Evolutionary conservation across 805 yeast genomes (phyloP).

Genomic region (Lachancea thermotolerans): DNA sequence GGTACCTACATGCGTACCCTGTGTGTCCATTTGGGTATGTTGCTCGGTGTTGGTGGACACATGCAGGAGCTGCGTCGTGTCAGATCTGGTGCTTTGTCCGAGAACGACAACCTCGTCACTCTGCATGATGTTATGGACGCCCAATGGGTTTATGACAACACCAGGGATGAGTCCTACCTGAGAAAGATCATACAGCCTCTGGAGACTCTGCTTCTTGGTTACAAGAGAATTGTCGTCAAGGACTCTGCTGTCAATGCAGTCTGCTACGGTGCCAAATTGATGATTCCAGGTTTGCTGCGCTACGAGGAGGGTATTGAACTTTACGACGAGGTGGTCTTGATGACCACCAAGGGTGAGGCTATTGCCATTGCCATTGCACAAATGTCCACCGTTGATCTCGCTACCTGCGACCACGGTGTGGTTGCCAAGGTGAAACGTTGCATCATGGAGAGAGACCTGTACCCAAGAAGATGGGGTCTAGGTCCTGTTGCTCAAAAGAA

Average conservation of each 20-base stretch:
- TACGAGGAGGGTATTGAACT: slow-evolving; percentile 97
- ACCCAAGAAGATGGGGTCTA: slow-evolving; percentile 99
- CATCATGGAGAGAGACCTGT: slow-evolving; percentile 98
- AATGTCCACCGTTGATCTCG: slow-evolving; percentile 96
- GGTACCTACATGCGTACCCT: slow-evolving; percentile 99
- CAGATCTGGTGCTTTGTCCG: slow-evolving; percentile 92
- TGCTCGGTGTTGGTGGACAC: slow-evolving; percentile 98
- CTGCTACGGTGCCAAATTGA: slow-evolving; percentile 97
- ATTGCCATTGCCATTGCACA: slow-evolving; percentile 97
- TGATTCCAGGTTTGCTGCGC: slow-evolving; percentile 97
- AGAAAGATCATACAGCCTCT: slow-evolving; percentile 92
- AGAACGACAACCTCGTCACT: slow-evolving; percentile 86
- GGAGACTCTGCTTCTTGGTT: slow-evolving; percentile 87
- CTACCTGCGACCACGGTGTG: slow-evolving; percentile 96
- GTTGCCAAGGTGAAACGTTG: slow-evolving; percentile 98
- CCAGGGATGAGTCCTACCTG: slow-evolving; percentile 92
- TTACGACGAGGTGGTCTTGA: slow-evolving; percentile 94
- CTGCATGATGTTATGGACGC: slow-evolving; percentile 97
- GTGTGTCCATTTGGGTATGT: slow-evolving; percentile 98
- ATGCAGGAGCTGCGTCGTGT: slow-evolving; percentile 99
- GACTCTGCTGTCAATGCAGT: slow-evolving; percentile 96
- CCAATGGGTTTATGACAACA: slow-evolving; percentile 95
- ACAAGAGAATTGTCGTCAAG: slow-evolving; percentile 92
- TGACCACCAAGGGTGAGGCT: slow-evolving; percentile 99
- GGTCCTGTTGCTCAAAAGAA: slow-evolving; percentile 98